Evolutionary conservation across 176 grass and related monocot genomes (phyloP).

Genomic region (Urochloa ruziziensis): DNA sequence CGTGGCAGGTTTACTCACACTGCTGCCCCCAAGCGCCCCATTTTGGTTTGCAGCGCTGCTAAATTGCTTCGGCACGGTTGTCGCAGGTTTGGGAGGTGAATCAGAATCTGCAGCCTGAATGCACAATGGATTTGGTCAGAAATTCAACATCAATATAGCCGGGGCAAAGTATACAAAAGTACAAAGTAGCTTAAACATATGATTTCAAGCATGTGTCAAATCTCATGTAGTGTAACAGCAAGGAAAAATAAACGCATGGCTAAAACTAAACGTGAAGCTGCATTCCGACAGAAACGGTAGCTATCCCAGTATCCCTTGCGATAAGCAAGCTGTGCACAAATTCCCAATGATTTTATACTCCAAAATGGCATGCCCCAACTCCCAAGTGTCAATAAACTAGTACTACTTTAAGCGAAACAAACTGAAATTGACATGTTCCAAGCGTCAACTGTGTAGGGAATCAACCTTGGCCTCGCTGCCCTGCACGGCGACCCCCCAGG

Average conservation of each 20-base stretch:
- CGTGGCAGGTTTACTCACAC: not conserved
- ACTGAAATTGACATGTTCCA: not conserved
- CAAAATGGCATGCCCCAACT: too few relatives aligned
- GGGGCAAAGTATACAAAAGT: not conserved
- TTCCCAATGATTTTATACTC: not conserved
- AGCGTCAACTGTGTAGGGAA: not conserved
- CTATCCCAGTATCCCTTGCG: not conserved
- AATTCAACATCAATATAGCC: not conserved
- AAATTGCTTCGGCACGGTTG: not conserved
- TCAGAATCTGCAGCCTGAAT: constrained; percentile 18
- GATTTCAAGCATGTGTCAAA: not conserved
- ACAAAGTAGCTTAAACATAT: not conserved
- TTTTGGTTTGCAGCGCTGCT: constrained; percentile 16
- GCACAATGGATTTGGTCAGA: not conserved
- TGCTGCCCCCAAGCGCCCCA: not conserved
- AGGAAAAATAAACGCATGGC: not conserved
- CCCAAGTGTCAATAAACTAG: too few relatives aligned
- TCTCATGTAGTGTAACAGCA: not conserved
- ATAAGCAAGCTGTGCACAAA: not conserved
- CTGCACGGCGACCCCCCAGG: not conserved
- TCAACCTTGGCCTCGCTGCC: constrained; percentile 31
- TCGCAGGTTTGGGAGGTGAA: constrained; percentile 17
- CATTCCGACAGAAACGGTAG: constrained; percentile 10
- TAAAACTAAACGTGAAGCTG: not conserved
- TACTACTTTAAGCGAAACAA: not conserved